Evolutionary conservation across 106 monocot genomes (phyloP), one percentile per base, ranked within the genome.

Genomic region (Vanilla planifolia): DNA sequence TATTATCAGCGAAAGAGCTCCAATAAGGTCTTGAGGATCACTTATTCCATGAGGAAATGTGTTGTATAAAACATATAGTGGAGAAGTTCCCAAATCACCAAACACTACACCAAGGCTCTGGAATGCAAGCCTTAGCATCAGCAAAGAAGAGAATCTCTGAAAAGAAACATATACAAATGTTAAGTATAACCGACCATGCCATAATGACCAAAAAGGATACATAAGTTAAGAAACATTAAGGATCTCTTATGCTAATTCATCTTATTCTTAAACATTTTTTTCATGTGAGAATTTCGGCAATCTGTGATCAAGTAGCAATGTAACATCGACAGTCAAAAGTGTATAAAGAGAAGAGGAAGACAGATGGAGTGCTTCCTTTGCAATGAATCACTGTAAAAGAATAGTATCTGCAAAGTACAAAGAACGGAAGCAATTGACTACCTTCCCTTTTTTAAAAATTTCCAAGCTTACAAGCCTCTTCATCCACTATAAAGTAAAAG

Each of bases 1-100:
- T 42, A 86, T 81, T 48, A 86, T 81, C 52, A 86, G 56, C 67
- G 86, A 86, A 56, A 86, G 80, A 50, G 80, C 86, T 65, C 86
- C 86, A 40, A 86, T 62, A 35, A 86, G 33, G 41, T 81, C 86
- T 30, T 86, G 77, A 34, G 71, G 48, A 68, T 86, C 78, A 4
- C 66, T 44, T 33, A 81, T 63, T 27, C 81, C 77, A 27, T 73
- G 23, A 16, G 86, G 63, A 65, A 86, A 86, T 14, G 81, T 78
- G 37, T 80, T 86, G 68, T 65, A 75, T 36, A 81, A 78, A 23
- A 86, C 86, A 53, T 81, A 86, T 29, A 86, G 39, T 1, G 86
- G 86, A 6, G 86, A 86, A 33, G 86, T 86, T 32, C 81, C 86
- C 56, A 86, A 55, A 50, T 86, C 81, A 33, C 86, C 86, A 62